Conservation (phyloP, 2,329 filamentous ascomycete species). For the Fusarium subtropicale region DNA sequence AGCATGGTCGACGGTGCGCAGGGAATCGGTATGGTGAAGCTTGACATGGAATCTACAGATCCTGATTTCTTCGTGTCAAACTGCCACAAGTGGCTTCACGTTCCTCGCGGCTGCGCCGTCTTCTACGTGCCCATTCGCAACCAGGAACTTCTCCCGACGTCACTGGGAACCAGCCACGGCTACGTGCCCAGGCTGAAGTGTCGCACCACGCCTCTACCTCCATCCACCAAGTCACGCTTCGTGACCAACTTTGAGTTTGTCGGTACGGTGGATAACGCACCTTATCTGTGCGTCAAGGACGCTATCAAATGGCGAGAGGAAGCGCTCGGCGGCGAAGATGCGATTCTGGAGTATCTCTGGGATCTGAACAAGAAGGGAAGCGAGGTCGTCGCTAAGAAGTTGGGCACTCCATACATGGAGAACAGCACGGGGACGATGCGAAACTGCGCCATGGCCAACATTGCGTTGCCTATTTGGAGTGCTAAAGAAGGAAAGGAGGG, state of each 20-base stretch:
- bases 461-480: slow-evolving; percentile 74
- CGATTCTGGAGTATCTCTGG: slow-evolving; percentile 72
- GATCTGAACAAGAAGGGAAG: slow-evolving; percentile 74
- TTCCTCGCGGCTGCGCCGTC: slow-evolving; percentile 82
- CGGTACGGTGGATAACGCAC: slow-evolving; percentile 78
- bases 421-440: slow-evolving; percentile 71
- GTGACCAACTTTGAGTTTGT: slow-evolving; percentile 79
- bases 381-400: slow-evolving; percentile 65
- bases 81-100: slow-evolving; percentile 90
- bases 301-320: slow-evolving; percentile 77
- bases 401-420: slow-evolving; percentile 79
- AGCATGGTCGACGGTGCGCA: slow-evolving; percentile 89
- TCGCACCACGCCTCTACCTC: slow-evolving; percentile 57
- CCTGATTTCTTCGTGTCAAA: slow-evolving; percentile 91
- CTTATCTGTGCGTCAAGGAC: slow-evolving; percentile 78
- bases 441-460: slow-evolving; percentile 77
- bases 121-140: slow-evolving; percentile 83
- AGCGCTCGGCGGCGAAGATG: slow-evolving; percentile 78
- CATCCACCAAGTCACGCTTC: slow-evolving; percentile 66
- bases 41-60: slow-evolving; percentile 74
- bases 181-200: slow-evolving; percentile 64
- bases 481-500: slow-evolving; percentile 45
- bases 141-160: slow-evolving; percentile 78
- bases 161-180: slow-evolving; percentile 84
- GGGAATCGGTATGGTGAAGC: slow-evolving; percentile 79